These are phyloP conservation scores for Syzygium oleosum DNA, from an alignment of 345 rosid genomes.

Conservation along the genomic window DNA sequence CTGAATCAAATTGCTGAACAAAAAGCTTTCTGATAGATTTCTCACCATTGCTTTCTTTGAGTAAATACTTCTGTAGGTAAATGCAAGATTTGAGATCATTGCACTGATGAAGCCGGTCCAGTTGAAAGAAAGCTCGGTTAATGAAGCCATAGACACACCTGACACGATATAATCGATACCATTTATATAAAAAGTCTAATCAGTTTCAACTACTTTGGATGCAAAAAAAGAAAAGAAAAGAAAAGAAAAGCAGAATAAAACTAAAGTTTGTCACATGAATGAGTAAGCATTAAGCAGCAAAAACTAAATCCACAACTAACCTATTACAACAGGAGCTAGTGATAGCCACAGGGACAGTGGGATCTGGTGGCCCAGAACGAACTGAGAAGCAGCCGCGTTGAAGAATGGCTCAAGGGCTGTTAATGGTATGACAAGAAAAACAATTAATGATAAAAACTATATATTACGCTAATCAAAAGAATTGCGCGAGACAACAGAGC, in stretches of 20 bases:
- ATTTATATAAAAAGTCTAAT: neutral
- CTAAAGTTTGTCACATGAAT: neutral
- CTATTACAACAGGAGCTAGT: constrained; percentile 81
- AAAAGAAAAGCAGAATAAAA: neutral
- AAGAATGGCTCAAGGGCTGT: constrained; percentile 98
- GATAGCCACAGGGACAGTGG: constrained; percentile 87
- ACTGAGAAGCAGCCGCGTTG: constrained; percentile 94
- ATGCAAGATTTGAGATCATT: constrained; percentile 91
- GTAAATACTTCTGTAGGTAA: constrained; percentile 91
- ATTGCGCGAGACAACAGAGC: neutral
- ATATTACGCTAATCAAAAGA: neutral
- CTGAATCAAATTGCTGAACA: neutral
- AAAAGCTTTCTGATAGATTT: neutral
- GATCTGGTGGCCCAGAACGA: constrained; percentile 76
- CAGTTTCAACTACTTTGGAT: neutral
- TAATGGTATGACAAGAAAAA: neutral
- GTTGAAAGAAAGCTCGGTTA: constrained; percentile 92
- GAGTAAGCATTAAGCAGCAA: neutral
- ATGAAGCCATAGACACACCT: constrained; percentile 92
- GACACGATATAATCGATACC: neutral
- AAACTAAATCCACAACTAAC: constrained; percentile 18
- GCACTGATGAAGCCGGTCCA: constrained; percentile 97
- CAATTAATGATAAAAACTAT: neutral
- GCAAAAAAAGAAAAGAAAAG: neutral
- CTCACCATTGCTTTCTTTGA: constrained; percentile 97